These are phyloP conservation scores for Plantago coronopus DNA, from an alignment of 305 asterid species.

Conservation along the genomic window DNA sequence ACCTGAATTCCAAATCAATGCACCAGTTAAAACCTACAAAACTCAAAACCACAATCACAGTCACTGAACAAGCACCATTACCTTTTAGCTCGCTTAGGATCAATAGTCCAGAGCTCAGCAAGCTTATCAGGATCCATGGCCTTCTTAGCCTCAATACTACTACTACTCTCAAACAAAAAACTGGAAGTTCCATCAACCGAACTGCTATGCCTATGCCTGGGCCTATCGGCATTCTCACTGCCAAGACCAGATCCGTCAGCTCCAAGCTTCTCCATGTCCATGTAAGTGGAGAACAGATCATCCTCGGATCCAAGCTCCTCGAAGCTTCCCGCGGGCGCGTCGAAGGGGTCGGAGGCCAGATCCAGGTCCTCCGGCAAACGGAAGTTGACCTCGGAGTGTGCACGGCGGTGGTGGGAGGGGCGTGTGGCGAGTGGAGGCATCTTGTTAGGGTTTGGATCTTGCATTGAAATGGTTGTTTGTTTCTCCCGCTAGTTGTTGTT, in stretches of 20 bases:
- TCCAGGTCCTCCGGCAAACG: constrained; percentile 59
- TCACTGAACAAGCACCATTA: too few relatives aligned
- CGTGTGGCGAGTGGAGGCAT: constrained; percentile 39
- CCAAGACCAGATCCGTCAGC: constrained; percentile 31
- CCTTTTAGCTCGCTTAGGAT: constrained; percentile 82
- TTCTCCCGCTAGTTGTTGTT: background rate
- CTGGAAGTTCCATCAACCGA: constrained; percentile 51
- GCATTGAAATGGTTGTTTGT: background rate
- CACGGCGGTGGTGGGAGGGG: constrained; percentile 61
- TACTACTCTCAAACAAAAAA: constrained; percentile 32
- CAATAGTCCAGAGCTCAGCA: constrained; percentile 66
- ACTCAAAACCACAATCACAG: background rate
- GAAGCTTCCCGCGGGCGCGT: constrained; percentile 44
- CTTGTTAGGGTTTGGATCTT: constrained; percentile 23
- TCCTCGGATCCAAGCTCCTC: constrained; percentile 72
- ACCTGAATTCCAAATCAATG: background rate
- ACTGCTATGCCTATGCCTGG: constrained; percentile 63
- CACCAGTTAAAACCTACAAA: background rate
- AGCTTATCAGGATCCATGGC: constrained; percentile 78
- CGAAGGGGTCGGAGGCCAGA: constrained; percentile 38
- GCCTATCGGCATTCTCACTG: constrained; percentile 36
- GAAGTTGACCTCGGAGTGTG: constrained; percentile 66
- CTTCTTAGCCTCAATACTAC: constrained; percentile 61
- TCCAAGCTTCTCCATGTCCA: constrained; percentile 72
- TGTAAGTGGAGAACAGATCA: constrained; percentile 56